These are phyloP conservation scores for Haplosporangium sp. DNA, from an alignment of 371 early-diverging fungal species.

Conservation along the genomic window DNA sequence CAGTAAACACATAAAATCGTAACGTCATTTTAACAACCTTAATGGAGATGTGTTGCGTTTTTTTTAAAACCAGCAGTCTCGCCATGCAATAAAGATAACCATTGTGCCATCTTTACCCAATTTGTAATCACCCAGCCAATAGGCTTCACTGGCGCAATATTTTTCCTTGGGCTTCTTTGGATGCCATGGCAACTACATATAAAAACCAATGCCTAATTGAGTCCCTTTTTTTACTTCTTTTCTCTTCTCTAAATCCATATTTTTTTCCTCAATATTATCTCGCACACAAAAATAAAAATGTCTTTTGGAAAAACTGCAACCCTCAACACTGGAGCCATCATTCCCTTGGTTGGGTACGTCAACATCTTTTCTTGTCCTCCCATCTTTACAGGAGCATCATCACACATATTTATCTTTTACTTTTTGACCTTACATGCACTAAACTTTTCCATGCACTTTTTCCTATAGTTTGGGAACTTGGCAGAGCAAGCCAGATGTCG, in stretches of 20 bases:
- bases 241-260: neutral
- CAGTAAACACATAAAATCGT: no score
- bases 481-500: constrained; percentile 68
- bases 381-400: neutral
- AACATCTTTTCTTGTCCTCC: neutral
- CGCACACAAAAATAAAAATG: constrained; percentile 19
- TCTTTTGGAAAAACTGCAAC: constrained; percentile 52
- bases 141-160: no score
- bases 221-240: neutral
- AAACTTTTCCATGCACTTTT: no score
- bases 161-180: neutral
- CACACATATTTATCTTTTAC: no score
- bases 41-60: no score
- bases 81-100: no score
- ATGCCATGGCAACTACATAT: no score
- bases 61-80: no score
- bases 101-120: neutral
- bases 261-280: no score
- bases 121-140: neutral
- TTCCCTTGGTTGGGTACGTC: constrained; percentile 59
- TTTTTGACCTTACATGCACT: no score
- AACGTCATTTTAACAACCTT: no score
- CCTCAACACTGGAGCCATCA: constrained; percentile 67
- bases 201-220: no score
- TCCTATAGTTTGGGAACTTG: constrained; percentile 68